Evolutionary conservation across 2,329 filamentous ascomycete species (phyloP).

Genomic region (Curvularia verruculosa): DNA sequence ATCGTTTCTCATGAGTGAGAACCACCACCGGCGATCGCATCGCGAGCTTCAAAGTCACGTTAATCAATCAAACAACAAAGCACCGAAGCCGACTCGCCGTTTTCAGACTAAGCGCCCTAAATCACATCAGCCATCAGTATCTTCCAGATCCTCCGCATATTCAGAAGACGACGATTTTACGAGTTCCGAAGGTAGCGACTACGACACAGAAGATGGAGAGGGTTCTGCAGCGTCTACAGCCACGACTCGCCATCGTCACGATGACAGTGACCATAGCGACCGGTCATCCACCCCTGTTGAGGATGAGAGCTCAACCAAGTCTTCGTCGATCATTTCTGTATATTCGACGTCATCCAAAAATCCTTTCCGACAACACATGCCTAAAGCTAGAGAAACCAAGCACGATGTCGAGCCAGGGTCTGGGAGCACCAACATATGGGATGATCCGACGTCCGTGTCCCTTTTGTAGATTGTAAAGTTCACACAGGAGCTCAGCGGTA

Average conservation of each 20-base stretch:
- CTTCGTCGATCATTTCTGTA: neutral
- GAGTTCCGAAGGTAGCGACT: neutral
- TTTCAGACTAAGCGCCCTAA: neutral
- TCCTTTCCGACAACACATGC: constrained; percentile 3
- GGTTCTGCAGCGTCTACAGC: neutral
- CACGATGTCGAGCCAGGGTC: too few relatives aligned
- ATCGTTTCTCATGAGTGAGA: constrained; percentile 5
- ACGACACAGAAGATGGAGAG: neutral
- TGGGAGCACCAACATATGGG: neutral
- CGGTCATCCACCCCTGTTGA: neutral
- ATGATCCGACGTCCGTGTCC: neutral
- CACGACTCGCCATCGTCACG: neutral
- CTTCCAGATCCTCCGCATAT: neutral
- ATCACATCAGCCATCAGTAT: neutral
- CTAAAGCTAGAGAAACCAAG: neutral
- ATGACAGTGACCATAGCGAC: neutral
- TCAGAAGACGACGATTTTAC: neutral
- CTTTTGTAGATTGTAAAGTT: neutral
- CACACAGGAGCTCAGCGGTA: neutral
- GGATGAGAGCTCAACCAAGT: neutral
- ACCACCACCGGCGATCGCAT: neutral
- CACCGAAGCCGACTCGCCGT: neutral
- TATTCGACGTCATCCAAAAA: constrained; percentile 10
- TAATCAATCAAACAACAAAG: neutral
- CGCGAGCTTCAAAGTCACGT: constrained; percentile 4